Percentiles rank a stretch among this genome's conserved stretches.
These are phyloP conservation scores for Chenopodium album DNA, from an alignment of 148 eudicot genomes.

Conservation along the genomic window DNA sequence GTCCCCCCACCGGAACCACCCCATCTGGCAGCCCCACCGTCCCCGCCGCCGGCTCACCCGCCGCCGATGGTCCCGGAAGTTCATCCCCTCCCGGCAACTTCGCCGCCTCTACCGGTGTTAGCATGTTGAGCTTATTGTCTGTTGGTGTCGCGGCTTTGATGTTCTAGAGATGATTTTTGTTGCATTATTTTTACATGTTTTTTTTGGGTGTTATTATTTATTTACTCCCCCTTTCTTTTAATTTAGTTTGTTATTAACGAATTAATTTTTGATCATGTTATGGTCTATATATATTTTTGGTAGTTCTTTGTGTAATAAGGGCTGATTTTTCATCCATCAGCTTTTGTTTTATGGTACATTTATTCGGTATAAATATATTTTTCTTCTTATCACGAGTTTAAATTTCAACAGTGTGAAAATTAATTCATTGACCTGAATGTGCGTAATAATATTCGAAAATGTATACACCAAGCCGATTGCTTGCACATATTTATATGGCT, in stretches of 20 bases:
- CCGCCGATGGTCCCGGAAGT: background rate
- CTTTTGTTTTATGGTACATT: conserved; percentile 11
- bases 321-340: conserved; percentile 11
- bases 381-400: background rate
- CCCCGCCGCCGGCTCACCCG: conserved; percentile 19
- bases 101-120: conserved; percentile 22
- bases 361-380: conserved; percentile 8
- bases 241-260: background rate
- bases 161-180: conserved; percentile 12
- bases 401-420: background rate
- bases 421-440: no score
- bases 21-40: conserved; percentile 3
- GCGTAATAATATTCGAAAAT: no score
- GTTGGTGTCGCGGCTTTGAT: conserved; percentile 24
- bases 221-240: background rate
- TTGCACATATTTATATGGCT: no score
- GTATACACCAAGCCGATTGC: no score
- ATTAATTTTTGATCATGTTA: conserved; percentile 8
- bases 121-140: conserved; percentile 29
- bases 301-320: conserved; percentile 21
- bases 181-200: background rate
- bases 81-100: conserved; percentile 11
- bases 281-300: conserved; percentile 16
- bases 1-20: conserved; percentile 1
- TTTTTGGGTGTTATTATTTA: background rate